Conservation (phyloP, 2,329 filamentous ascomycete genomes). For the Nemania serpens region DNA sequence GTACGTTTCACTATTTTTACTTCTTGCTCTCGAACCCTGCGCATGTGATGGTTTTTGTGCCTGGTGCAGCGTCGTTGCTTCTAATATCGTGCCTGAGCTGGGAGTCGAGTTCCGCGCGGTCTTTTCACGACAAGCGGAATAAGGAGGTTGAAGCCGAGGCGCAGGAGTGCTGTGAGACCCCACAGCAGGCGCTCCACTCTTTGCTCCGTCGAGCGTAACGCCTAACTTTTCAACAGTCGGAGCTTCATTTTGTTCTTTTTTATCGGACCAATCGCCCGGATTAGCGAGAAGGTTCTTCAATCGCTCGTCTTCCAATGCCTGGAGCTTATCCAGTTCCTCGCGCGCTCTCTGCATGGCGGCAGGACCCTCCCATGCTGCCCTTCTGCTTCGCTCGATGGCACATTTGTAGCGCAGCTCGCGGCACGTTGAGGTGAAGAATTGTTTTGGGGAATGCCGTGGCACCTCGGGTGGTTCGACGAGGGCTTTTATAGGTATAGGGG, state of each 20-base stretch:
- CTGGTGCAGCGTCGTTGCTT: neutral
- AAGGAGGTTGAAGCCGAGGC: neutral
- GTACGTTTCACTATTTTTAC: neutral
- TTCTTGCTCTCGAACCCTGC: neutral
- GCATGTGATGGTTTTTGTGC: neutral
- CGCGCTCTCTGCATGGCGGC: slow-evolving; percentile 30
- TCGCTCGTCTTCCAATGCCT: slow-evolving; percentile 31
- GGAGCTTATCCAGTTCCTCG: slow-evolving; percentile 31
- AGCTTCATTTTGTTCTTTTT: too few species aligned
- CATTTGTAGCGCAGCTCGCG: slow-evolving; percentile 36
- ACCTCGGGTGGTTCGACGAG: neutral
- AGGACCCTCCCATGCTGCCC: slow-evolving; percentile 37
- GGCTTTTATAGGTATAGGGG: neutral
- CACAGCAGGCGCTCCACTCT: neutral
- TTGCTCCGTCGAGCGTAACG: neutral
- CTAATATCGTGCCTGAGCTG: neutral
- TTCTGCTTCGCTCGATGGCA: slow-evolving; percentile 41
- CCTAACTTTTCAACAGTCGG: too few species aligned
- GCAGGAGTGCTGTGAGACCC: neutral
- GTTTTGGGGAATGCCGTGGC: slow-evolving; percentile 37
- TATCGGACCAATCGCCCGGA: too few species aligned
- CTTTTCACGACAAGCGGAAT: neutral
- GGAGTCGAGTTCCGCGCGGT: neutral
- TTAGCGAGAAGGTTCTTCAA: slow-evolving; percentile 23
- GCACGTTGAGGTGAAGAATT: slow-evolving; percentile 43